Evolutionary conservation across 805 yeast genomes (phyloP), one percentile per base, ranked within the genome.

Genomic region (Candida nitratophila): DNA sequence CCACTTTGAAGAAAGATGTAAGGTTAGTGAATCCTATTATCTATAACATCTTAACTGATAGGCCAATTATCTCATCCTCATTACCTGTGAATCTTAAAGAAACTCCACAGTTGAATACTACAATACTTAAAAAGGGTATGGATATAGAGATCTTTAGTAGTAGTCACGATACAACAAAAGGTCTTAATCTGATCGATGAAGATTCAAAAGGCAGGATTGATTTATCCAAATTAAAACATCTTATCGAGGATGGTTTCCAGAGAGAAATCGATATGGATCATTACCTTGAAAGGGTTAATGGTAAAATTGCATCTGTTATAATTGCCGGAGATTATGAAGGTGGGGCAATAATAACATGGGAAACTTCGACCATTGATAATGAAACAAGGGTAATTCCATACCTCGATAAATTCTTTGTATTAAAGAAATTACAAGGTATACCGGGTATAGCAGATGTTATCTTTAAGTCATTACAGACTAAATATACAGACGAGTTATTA

Each of bases 281-380:
- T 50, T 93, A 90, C 57, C 63, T 88, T 21, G 47, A 67, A 3
- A 68, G 99, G 41, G 73, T 93, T 32, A 73, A 80, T 48, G 70
- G 78, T 1, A 69, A 70, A 1, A 69, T 91, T 4, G 90, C 96
- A 0, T 83, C 86, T 0, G 61, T 93, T 11, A 81, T 93, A 15
- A 74, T 93, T 14, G 87, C 91, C 2, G 98, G 98, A 1, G 93
- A 91, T 56, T 93, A 93, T 60, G 96, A 90, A 51, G 98, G 98
- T 2, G 89, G 87, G 16, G 97, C 98, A 0, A 83, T 93, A 15
- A 74, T 91, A 31, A 93, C 99, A 0, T 83, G 87, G 78, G 99
- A 91, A 54, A 43, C 38, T 8, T 15, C 22, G 2, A 22, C 21
- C 3, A 9, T 39, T 7, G 17, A 29, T 3, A 12, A 14, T 10